Evolutionary conservation across 179 eudicot species (phyloP).

Genomic region (Nepenthes alata): DNA sequence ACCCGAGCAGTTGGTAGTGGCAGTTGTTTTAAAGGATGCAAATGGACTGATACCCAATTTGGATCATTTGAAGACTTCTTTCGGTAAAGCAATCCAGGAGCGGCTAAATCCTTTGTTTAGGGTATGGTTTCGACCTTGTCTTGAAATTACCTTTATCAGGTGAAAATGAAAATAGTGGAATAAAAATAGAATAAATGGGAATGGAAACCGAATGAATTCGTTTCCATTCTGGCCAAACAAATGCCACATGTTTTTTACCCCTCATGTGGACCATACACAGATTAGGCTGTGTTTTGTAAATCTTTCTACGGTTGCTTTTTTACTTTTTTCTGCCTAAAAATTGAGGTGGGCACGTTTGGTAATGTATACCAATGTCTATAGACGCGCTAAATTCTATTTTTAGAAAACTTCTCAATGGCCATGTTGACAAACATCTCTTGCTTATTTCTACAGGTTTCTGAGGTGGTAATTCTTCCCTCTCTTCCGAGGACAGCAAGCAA

Average conservation of each 20-base stretch:
- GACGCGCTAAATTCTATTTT: too few relatives aligned
- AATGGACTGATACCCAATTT: slow-evolving; percentile 23
- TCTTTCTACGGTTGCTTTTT: too few relatives aligned
- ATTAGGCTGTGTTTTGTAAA: too few relatives aligned
- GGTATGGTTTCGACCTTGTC: slow-evolving; percentile 20
- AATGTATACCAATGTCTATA: too few relatives aligned
- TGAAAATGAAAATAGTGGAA: too few relatives aligned
- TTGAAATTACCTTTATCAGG: neutral
- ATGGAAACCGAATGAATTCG: neutral
- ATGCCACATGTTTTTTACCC: too few relatives aligned
- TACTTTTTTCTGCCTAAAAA: too few relatives aligned
- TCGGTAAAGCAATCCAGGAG: slow-evolving; percentile 71
- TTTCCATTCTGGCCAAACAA: too few relatives aligned
- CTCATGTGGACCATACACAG: too few relatives aligned
- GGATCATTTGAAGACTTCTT: slow-evolving; percentile 35
- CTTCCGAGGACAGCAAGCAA: slow-evolving; percentile 96
- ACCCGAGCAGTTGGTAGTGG: slow-evolving; percentile 74
- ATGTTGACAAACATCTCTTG: neutral
- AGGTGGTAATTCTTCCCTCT: slow-evolving; percentile 36
- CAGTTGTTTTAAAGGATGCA: slow-evolving; percentile 56
- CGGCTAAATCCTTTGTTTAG: slow-evolving; percentile 79
- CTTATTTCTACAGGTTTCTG: slow-evolving; percentile 42
- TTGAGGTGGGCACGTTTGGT: too few relatives aligned
- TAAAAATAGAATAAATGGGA: too few relatives aligned
- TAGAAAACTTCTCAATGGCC: neutral